These are phyloP conservation scores for Digitaria exilis DNA, from an alignment of 202 grass and related monocot genomes.

Conservation along the genomic window DNA sequence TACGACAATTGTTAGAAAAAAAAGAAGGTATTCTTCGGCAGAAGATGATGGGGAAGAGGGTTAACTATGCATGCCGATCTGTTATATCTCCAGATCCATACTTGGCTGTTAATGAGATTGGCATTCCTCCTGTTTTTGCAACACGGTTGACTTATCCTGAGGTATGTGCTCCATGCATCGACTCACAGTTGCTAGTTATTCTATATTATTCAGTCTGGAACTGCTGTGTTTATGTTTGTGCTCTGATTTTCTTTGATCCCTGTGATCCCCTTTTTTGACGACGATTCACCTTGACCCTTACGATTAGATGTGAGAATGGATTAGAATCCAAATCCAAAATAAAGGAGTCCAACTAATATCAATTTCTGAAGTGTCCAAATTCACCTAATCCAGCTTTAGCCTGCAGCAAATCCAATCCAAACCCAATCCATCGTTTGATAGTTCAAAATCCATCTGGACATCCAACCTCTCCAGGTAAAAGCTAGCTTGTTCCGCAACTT, in stretches of 20 bases:
- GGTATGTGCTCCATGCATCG: slow-evolving; percentile 48
- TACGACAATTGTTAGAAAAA: slow-evolving; percentile 84
- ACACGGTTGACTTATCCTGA: slow-evolving; percentile 85
- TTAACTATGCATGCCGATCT: slow-evolving; percentile 93
- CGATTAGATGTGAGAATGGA: too few species aligned
- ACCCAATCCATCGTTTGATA: too few species aligned
- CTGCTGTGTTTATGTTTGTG: slow-evolving; percentile 12
- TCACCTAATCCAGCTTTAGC: too few species aligned
- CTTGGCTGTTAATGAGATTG: slow-evolving; percentile 95
- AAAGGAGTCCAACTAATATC: too few species aligned
- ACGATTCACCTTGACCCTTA: not conserved
- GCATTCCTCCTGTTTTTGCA: slow-evolving; percentile 95
- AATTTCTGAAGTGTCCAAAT: too few species aligned
- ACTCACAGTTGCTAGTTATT: not conserved
- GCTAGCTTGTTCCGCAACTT: too few species aligned
- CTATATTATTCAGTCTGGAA: slow-evolving; percentile 8
- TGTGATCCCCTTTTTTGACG: not conserved
- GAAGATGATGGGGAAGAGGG: slow-evolving; percentile 99
- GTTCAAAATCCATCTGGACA: too few species aligned
- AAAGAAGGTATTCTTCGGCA: slow-evolving; percentile 87
- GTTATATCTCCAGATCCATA: slow-evolving; percentile 97
- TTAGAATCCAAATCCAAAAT: too few species aligned
- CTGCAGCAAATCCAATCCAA: too few species aligned
- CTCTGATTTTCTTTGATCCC: not conserved
- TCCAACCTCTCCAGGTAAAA: too few species aligned